Evolutionary conservation across 169 alveolate genomes (phyloP).

Genomic region (Babesia bigemina): DNA sequence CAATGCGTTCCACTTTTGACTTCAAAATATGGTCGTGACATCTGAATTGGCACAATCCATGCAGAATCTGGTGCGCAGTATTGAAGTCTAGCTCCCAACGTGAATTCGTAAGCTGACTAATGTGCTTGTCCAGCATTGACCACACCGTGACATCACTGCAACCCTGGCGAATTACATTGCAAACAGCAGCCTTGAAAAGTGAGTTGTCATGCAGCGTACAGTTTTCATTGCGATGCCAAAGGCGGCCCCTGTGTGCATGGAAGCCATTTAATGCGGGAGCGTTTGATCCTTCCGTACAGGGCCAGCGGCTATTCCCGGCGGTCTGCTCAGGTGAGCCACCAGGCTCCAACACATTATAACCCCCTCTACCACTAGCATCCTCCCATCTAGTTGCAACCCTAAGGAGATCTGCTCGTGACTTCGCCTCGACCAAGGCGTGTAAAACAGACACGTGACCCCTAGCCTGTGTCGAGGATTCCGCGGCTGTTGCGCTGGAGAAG

Average conservation of each 20-base stretch:
- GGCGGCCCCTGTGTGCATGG: no score
- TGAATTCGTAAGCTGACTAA: not conserved
- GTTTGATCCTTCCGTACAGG: no score
- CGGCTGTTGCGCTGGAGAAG: not conserved
- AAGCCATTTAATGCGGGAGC: no score
- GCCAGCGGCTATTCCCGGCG: not conserved
- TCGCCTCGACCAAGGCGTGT: conserved; percentile 1
- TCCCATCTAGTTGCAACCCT: not conserved
- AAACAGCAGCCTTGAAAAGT: not conserved
- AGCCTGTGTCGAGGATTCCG: not conserved
- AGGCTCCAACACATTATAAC: not conserved
- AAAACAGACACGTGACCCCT: not conserved
- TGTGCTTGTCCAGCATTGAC: conserved; percentile 5
- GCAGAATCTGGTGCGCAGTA: not conserved
- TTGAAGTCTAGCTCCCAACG: not conserved
- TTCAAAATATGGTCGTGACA: not conserved
- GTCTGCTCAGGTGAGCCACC: not conserved
- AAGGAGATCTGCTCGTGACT: not conserved
- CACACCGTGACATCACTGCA: conserved; percentile 29
- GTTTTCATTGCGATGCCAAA: not conserved
- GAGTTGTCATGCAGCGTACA: not conserved
- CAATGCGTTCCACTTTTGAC: conserved; percentile 18
- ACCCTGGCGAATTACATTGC: conserved; percentile 9
- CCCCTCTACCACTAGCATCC: not conserved
- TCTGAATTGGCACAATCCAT: not conserved